Conservation (phyloP, 805 yeast species). For the Lachancea meyersii region DNA sequence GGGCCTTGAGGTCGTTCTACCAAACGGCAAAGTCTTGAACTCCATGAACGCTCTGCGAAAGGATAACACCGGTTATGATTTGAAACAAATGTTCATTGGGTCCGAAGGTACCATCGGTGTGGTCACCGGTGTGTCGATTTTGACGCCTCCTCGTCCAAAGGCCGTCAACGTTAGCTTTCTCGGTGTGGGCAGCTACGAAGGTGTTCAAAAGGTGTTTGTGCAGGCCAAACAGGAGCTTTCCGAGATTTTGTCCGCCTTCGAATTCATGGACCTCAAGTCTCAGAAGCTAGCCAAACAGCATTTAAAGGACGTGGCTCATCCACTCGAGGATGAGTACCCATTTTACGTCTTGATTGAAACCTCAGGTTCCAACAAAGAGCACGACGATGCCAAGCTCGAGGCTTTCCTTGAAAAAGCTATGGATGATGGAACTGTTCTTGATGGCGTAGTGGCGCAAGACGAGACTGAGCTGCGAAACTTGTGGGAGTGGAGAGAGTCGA, state of each 20-base stretch:
- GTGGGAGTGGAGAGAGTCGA: constrained; percentile 95
- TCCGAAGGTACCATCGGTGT: constrained; percentile 90
- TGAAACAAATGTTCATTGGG: constrained; percentile 89
- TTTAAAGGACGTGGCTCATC: constrained; percentile 53
- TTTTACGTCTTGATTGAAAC: constrained; percentile 86
- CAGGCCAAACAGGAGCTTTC: constrained; percentile 72
- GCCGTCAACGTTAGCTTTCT: constrained; percentile 83
- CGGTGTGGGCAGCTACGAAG: constrained; percentile 73
- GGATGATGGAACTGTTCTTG: constrained; percentile 79
- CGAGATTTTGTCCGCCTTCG: constrained; percentile 88
- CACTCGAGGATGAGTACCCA: constrained; percentile 77
- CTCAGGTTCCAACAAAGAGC: constrained; percentile 90
- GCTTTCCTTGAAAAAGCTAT: constrained; percentile 74
- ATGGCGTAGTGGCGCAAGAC: constrained; percentile 95
- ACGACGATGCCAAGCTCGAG: constrained; percentile 87
- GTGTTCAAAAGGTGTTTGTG: constrained; percentile 76
- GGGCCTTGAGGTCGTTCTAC: constrained; percentile 88
- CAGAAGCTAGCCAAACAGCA: constrained; percentile 59
- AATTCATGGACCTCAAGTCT: constrained; percentile 78
- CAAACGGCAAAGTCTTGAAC: constrained; percentile 77
- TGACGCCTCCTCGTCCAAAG: constrained; percentile 85
- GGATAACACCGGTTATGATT: constrained; percentile 92
- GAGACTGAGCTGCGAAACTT: constrained; percentile 75
- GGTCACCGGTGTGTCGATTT: constrained; percentile 81
- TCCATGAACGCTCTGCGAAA: constrained; percentile 83